A percentile compares a stretch with the other conserved stretches of the same genome.
These are phyloP conservation scores for Phytopythium cucurbitacearum DNA, from an alignment of 352 stramenopile species.

Conservation along the genomic window DNA sequence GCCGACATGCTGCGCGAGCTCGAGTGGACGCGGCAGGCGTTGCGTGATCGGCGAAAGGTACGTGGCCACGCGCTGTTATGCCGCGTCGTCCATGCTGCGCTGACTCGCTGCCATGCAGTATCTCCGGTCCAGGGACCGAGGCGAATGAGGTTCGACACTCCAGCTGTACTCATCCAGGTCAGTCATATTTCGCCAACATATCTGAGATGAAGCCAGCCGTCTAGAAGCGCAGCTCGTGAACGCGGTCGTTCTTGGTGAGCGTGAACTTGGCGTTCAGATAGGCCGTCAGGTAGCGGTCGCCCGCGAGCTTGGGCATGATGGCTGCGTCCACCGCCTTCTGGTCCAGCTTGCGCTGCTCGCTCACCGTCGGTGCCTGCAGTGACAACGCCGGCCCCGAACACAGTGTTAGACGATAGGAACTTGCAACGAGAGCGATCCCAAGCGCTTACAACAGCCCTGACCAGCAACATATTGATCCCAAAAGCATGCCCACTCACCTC, in stretches of 20 bases:
- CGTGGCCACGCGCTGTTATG: constrained; percentile 1
- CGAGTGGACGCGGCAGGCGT: constrained; percentile 40
- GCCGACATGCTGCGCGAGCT: constrained; percentile 51
- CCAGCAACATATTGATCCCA: constrained; percentile 7
- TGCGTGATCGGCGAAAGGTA: constrained; percentile 45
- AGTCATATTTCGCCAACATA: background rate
- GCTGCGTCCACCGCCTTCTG: constrained; percentile 94
- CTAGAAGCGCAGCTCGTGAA: constrained; percentile 98
- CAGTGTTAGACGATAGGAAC: constrained; percentile 18
- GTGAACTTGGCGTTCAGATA: constrained; percentile 95
- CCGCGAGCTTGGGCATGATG: constrained; percentile 55
- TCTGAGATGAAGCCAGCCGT: background rate
- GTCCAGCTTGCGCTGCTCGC: constrained; percentile 93
- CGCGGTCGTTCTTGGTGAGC: constrained; percentile 90
- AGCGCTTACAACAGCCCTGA: constrained; percentile 31
- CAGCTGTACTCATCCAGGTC: background rate
- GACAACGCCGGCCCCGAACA: constrained; percentile 12
- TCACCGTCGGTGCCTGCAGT: constrained; percentile 62
- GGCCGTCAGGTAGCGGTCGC: constrained; percentile 88
- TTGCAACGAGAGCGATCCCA: constrained; percentile 59
- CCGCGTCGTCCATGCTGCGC: background rate
- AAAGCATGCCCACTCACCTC: constrained; percentile 15
- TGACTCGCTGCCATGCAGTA: constrained; percentile 17
- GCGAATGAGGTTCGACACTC: constrained; percentile 6
- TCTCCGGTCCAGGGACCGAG: constrained; percentile 20